Evolutionary conservation across 2,329 filamentous ascomycete species (phyloP), one percentile per base, ranked within the genome.

Genomic region (Cladophialophora psammophila): DNA sequence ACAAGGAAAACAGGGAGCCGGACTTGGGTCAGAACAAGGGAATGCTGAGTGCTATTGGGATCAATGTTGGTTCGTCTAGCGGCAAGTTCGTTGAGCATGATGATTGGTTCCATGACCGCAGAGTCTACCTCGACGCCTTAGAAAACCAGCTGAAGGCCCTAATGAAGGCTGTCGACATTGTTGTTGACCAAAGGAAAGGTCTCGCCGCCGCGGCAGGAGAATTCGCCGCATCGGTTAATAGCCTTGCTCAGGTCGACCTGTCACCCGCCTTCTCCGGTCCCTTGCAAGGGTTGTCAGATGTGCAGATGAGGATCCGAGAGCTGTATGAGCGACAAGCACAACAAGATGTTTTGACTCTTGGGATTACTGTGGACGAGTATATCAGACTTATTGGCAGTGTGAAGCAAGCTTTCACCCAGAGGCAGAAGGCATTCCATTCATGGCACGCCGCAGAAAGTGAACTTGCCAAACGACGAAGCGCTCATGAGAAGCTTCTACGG

Each of bases 51-150:
- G 92, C 90, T 15, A 85, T 97, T 62, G 92, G 93, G 26, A 86
- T 95, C 69, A 91, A 86, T 69, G 88, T 94, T 32, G 91, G 94
- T 35, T 86, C 89, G 66, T 89, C 86, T 74, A 81, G 80, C 38
- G 85, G 85, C 67, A 99, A 99, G 79, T 99, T 99, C 80, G 89
- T 99, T 45, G 95, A 99, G 80, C 95, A 98, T 76, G 95, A 99
- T 77, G 95, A 99, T 81, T 99, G 94, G 95, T 99, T 99, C 81
- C 94, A 99, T 74, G 95, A 99, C 73, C 93, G 95, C 69, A 92
- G 90, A 75, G 88, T 98, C 63, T 99, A 99, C 76, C 87, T 99
- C 10, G 95, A 99, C 77, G 94, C 94, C 4, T 85, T 98, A 42
- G 94, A 98, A 76, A 93, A 88, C 73, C 94, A 98, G 78, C 85